Conservation (phyloP, 345 rosid genomes). For the Eucalyptus victrix region DNA sequence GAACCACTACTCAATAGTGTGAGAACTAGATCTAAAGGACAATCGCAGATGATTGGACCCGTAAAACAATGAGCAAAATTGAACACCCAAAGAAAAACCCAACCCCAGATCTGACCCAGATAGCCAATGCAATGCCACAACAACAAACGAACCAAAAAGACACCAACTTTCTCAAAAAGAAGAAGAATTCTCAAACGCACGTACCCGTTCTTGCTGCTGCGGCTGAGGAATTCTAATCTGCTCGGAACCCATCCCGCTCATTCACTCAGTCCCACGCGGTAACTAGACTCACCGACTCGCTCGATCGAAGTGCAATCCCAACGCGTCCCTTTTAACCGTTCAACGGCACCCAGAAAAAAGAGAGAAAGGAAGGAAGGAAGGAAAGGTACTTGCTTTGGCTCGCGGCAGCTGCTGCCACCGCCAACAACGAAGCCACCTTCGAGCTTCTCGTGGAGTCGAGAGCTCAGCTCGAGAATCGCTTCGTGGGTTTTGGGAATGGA, state of each 20-base stretch:
- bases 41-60: background rate
- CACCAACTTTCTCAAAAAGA: background rate
- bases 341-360: background rate
- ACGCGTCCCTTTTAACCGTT: background rate
- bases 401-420: background rate
- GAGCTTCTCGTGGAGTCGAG: background rate
- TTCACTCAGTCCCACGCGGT: background rate
- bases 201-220: slow-evolving; percentile 36
- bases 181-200: slow-evolving; percentile 1
- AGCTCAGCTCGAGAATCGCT: background rate
- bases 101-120: background rate
- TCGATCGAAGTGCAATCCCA: background rate
- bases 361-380: background rate
- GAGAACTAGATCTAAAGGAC: background rate
- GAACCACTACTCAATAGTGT: background rate
- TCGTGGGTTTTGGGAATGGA: background rate
- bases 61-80: background rate
- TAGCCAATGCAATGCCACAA: background rate
- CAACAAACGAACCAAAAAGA: background rate
- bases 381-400: background rate
- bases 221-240: slow-evolving; percentile 47
- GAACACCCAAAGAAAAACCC: background rate
- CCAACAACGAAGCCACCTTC: background rate
- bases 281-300: background rate
- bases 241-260: slow-evolving; percentile 31